Evolutionary conservation across 768 basidiomycete genomes (phyloP), one percentile per base, ranked within the genome.

Genomic region (Clavulina sp.): DNA sequence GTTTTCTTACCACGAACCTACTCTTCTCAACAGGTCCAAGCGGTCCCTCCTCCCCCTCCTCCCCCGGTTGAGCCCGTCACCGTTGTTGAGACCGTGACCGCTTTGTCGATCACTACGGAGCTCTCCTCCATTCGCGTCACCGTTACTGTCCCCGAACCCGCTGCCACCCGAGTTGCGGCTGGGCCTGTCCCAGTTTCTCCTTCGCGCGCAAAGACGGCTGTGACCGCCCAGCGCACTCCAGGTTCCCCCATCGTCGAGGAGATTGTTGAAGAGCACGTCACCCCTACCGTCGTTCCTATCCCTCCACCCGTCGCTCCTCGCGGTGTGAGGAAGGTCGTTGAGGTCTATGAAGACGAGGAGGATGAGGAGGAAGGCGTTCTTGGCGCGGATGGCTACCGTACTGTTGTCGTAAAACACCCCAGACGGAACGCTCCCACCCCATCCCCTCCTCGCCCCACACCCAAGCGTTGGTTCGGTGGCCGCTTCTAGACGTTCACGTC

Each of bases 161-260:
- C 56, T 48, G 31, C 41, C n/a, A 57, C 54, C 6, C 56, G 56
- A 24, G 50, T 57, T n/a, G 56, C 56, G 24, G 56, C 56, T 33
- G 50, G 38, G 5, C 56, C 56, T 0, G 49, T 50, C n/a, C 56
- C 56, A 9, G 56, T 24, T 16, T 9, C 13, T 46, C 26, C 43
- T 16, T 46, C 43, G 13, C 24, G 13, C 26, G 9, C 43, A 9
- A 26, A 24, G 13, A 46, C 16, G 9, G 43, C 13, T 9, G 13
- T 24, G 26, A 28, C 43, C 13, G 13, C 43, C 26, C 13, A 24
- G 13, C 43, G 43, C 26, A 46, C 34, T 24, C 13, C 43, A 16
- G 13, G 16, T 46, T 24, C 26, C 13, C 24, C 43, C 26, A 13
- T 26, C 21, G 36, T 38, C 13, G 36, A 38, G 36, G 13, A 46